phyloP scores from a whole-genome alignment of 495 filamentous ascomycete genomes.

The Polyplosphaeria fusca region DNA sequence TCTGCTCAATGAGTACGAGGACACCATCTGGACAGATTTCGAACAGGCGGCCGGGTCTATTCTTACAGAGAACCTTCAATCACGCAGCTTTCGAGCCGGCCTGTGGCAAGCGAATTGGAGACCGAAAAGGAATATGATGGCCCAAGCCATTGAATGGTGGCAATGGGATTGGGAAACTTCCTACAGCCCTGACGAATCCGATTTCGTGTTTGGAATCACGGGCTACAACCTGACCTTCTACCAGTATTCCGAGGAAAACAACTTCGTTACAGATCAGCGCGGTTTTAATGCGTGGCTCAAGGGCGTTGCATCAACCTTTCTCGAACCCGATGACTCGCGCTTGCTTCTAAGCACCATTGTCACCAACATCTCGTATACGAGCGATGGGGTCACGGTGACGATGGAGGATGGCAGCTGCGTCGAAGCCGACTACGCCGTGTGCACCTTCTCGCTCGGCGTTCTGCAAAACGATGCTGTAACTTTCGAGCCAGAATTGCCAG shows the following conservation, averaged over 20 bases:
- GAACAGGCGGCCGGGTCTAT: slow-evolving; percentile 59
- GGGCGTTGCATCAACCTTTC: slow-evolving; percentile 61
- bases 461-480: slow-evolving; percentile 61
- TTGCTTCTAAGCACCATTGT: slow-evolving; percentile 60
- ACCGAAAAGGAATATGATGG: slow-evolving; percentile 56
- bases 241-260: slow-evolving; percentile 55
- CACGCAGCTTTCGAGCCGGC: slow-evolving; percentile 59
- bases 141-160: slow-evolving; percentile 65
- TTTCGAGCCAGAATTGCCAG: slow-evolving; percentile 60
- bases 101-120: slow-evolving; percentile 63
- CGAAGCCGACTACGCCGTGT: slow-evolving; percentile 57
- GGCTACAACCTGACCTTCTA: slow-evolving; percentile 45
- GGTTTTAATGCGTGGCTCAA: slow-evolving; percentile 65
- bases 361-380: slow-evolving; percentile 55
- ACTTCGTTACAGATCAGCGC: slow-evolving; percentile 63
- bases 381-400: slow-evolving; percentile 55
- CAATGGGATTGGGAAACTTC: slow-evolving; percentile 49
- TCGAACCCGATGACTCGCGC: slow-evolving; percentile 54
- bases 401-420: slow-evolving; percentile 58
- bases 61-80: slow-evolving; percentile 59
- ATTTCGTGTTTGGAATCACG: slow-evolving; percentile 42
- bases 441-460: slow-evolving; percentile 65
- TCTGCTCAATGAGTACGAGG: slow-evolving; percentile 52
- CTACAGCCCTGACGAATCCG: slow-evolving; percentile 41
- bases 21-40: slow-evolving; percentile 46